Evolutionary conservation across 2,329 filamentous ascomycete species (phyloP).

Genomic region (Moelleriella libera): DNA sequence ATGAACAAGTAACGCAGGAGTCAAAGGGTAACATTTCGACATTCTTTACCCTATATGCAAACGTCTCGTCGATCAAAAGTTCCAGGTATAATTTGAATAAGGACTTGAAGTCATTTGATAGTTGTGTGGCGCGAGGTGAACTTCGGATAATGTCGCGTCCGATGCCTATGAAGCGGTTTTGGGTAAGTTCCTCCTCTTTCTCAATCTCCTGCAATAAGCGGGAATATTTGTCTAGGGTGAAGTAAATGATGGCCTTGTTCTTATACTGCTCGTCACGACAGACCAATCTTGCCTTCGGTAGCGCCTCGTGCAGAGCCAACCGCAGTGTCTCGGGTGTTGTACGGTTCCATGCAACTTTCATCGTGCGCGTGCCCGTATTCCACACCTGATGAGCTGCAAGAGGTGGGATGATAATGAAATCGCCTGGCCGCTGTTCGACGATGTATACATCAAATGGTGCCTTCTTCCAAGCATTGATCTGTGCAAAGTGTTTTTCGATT

Average conservation of each 20-base stretch:
- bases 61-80: constrained; percentile 76
- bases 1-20: constrained; percentile 87
- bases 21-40: constrained; percentile 72
- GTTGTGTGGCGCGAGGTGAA: constrained; percentile 42
- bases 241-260: constrained; percentile 92
- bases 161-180: constrained; percentile 32
- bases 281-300: constrained; percentile 79
- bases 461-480: constrained; percentile 88
- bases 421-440: constrained; percentile 78
- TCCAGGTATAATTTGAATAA: constrained; percentile 67
- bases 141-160: constrained; percentile 28
- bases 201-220: constrained; percentile 42
- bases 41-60: constrained; percentile 55
- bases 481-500: constrained; percentile 92
- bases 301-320: constrained; percentile 70
- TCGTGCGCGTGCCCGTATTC: constrained; percentile 89
- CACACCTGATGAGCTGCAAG: constrained; percentile 94
- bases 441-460: constrained; percentile 88
- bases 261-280: constrained; percentile 98
- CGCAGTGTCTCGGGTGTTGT: constrained; percentile 86
- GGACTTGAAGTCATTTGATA: constrained; percentile 71
- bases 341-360: constrained; percentile 97
- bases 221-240: constrained; percentile 67
- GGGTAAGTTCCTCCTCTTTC: constrained; percentile 28
- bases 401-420: constrained; percentile 87